Conservation (phyloP, 352 stramenopile genomes). For the Phytopythium oedochilum region DNA sequence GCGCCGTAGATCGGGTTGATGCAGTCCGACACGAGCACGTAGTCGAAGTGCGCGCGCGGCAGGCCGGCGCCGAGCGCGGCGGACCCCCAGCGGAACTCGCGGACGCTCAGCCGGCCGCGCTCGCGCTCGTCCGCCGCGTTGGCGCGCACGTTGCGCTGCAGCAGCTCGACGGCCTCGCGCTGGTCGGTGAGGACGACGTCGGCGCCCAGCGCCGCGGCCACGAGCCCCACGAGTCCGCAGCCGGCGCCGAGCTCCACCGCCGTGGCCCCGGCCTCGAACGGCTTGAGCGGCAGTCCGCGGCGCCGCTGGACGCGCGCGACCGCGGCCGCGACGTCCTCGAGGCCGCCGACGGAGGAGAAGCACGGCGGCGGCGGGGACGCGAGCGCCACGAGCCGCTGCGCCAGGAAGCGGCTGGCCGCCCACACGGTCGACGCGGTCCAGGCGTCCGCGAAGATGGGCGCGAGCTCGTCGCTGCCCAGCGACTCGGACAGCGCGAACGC, state of each 20-base stretch:
- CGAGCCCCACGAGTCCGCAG: constrained; percentile 68
- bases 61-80: constrained; percentile 15
- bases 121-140: constrained; percentile 44
- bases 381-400: constrained; percentile 38
- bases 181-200: constrained; percentile 76
- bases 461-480: constrained; percentile 58
- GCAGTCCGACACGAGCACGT: constrained; percentile 79
- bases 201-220: constrained; percentile 55
- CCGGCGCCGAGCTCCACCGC: constrained; percentile 81
- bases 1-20: constrained; percentile 85
- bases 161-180: constrained; percentile 54
- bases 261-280: constrained; percentile 13
- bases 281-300: constrained; percentile 8
- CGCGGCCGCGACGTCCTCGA: not conserved
- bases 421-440: constrained; percentile 81
- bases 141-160: constrained; percentile 46
- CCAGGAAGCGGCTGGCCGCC: constrained; percentile 64
- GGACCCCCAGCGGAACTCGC: constrained; percentile 59
- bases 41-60: constrained; percentile 29
- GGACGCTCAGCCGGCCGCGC: constrained; percentile 27
- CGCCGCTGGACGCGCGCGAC: not conserved
- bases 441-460: constrained; percentile 76
- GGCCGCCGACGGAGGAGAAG: not conserved
- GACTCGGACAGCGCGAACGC: constrained; percentile 73
- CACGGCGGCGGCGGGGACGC: not conserved